Percentiles rank a stretch among this genome's conserved stretches.
Evolutionary conservation across 1,284 basidiomycete species (phyloP).

Genomic region (Leccinum pachyderme): DNA sequence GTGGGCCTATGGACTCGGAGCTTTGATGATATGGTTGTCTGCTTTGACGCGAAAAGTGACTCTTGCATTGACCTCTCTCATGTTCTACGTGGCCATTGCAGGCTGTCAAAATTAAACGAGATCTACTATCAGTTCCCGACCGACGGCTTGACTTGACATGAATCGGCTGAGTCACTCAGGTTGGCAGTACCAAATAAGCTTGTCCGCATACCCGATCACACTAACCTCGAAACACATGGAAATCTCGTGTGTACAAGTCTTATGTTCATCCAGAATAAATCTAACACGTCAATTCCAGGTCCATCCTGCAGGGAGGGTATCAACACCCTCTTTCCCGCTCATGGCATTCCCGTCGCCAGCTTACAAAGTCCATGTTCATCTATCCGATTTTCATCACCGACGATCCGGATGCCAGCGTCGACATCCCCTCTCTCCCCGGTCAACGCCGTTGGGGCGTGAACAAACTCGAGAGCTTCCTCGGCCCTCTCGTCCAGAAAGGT

Average conservation of each 20-base stretch:
- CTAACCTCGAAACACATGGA: constrained; percentile 17
- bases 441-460: constrained; percentile 95
- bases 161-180: background rate
- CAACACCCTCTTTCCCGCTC: constrained; percentile 84
- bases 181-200: background rate
- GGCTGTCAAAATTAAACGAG: background rate
- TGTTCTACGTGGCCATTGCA: background rate
- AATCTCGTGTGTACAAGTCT: constrained; percentile 24
- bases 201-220: background rate
- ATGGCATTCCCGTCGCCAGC: constrained; percentile 75
- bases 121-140: background rate
- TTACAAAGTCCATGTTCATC: constrained; percentile 93
- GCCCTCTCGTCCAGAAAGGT: constrained; percentile 87
- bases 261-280: background rate
- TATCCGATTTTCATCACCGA: constrained; percentile 97
- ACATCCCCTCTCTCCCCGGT: constrained; percentile 77
- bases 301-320: constrained; percentile 90
- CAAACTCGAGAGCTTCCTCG: constrained; percentile 84
- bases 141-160: background rate
- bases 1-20: background rate
- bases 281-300: constrained; percentile 37
- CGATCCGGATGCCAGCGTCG: constrained; percentile 79
- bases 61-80: background rate
- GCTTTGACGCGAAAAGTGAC: background rate
- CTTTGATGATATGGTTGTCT: background rate